Evolutionary conservation across 768 basidiomycete species (phyloP), one percentile per base, ranked within the genome.

Genomic region (Tulasnella sp.): DNA sequence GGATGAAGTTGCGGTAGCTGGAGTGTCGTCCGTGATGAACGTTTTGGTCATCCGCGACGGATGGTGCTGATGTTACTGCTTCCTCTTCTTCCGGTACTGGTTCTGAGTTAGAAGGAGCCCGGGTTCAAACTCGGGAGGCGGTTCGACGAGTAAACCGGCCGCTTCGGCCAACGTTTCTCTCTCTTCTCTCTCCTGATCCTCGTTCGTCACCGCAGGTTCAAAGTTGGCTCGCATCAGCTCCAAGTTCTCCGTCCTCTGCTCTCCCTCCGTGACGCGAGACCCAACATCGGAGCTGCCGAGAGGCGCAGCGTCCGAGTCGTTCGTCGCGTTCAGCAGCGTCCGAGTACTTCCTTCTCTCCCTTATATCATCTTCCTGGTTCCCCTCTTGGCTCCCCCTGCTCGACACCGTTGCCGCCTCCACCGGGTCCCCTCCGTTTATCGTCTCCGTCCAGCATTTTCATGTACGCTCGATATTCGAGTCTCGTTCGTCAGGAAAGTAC

Each of bases 251-350:
- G 2, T 67, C 61, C 61, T 46, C 15, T 55, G 16, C 1, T 74
- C 73, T 9, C 32, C 73, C 40, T 26, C 23, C 40, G 51, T 42
- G 1, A 46, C 55, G 61, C 57, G 75, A 29, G 35, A 32, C 20
- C 16, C 75, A 20, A 77, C 70, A 10, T 20, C 48, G 26, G 75
- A 39, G 32, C 11, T 72, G 23, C 70, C 75, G 5, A 77, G 67
- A 5, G 75, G 75, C 20, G 75, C 32, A 20, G 75, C 75, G 46
- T 70, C 75, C 26, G 75, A 70, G 51, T 32, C 48, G 29, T 29
- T 55, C 16, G 57, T 57, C 42, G 75, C 61, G 61, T 32, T 67
- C 37, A 39, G 26, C 35, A 46, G 18, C 32, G 75, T 32, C 26
- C 57, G 35, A 1, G 51, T 39, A n/a, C 39, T 39, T n/a, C 37